Percentiles rank a stretch among this genome's conserved stretches.
Conservation (phyloP, 2,329 filamentous ascomycete species). For the Cytospora mali region DNA sequence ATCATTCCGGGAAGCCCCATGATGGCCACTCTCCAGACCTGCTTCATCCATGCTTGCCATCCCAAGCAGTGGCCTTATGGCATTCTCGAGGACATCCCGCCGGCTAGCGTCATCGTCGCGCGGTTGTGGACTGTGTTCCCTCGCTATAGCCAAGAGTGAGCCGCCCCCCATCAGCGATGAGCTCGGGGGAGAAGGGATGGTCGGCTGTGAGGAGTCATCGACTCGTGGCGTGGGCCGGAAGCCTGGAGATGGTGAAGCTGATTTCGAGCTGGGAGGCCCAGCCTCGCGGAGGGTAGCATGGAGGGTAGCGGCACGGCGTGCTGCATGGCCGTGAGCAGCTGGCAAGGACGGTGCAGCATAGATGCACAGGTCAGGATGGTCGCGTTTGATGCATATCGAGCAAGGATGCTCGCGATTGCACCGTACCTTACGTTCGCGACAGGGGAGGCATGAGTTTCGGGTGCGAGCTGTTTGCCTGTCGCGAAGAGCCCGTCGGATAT, state of each 20-base stretch:
- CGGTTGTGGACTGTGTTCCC: neutral
- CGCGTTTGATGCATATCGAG: neutral
- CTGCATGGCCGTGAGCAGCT: neutral
- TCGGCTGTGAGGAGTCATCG: neutral
- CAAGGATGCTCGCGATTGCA: neutral
- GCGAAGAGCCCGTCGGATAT: neutral
- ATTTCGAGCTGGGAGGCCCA: neutral
- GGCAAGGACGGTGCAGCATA: neutral
- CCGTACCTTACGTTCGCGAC: neutral
- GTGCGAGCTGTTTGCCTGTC: slow-evolving; percentile 1
- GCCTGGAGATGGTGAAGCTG: neutral
- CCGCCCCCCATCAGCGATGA: neutral
- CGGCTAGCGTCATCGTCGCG: neutral
- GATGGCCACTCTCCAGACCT: neutral
- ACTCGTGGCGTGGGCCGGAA: neutral
- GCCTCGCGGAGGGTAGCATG: neutral
- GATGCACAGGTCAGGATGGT: neutral
- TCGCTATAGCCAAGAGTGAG: neutral
- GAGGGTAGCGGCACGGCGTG: neutral
- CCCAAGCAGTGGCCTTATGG: neutral
- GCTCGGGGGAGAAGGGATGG: neutral
- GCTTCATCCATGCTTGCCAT: neutral
- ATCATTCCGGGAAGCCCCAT: neutral
- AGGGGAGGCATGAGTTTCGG: neutral
- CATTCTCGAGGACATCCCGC: neutral